These are phyloP conservation scores for Syzygium aqueum DNA, from an alignment of 345 rosid genomes.

Conservation along the genomic window DNA sequence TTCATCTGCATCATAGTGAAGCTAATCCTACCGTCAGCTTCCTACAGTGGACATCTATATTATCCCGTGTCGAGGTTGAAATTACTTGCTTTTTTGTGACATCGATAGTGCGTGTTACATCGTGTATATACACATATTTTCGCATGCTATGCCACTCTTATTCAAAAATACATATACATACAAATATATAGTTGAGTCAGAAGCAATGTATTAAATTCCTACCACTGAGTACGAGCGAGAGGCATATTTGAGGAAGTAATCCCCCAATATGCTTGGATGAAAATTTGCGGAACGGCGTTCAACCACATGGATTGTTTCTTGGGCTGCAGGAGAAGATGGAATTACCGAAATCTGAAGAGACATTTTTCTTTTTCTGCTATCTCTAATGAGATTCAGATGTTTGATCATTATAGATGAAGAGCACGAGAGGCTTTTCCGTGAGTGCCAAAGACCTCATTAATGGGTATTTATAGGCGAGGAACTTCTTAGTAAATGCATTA, in stretches of 20 bases:
- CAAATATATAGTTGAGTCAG: background rate
- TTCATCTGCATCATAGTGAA: too few species aligned
- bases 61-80: too few species aligned
- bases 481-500: background rate
- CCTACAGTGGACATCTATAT: too few species aligned
- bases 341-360: background rate
- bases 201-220: background rate
- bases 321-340: background rate
- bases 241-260: conserved; percentile 1
- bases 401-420: background rate
- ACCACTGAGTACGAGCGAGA: background rate
- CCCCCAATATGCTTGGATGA: conserved; percentile 17
- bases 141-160: background rate
- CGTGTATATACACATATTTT: background rate
- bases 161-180: too few species aligned
- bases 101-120: too few species aligned
- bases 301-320: background rate
- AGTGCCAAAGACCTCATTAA: background rate
- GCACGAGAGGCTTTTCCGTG: background rate
- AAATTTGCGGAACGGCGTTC: background rate
- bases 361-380: background rate
- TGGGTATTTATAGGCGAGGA: background rate
- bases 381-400: background rate
- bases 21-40: too few species aligned
- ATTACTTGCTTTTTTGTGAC: too few species aligned